Evolutionary conservation across 2,329 filamentous ascomycete genomes (phyloP), one percentile per base, ranked within the genome.

Genomic region (Claviceps sp.): DNA sequence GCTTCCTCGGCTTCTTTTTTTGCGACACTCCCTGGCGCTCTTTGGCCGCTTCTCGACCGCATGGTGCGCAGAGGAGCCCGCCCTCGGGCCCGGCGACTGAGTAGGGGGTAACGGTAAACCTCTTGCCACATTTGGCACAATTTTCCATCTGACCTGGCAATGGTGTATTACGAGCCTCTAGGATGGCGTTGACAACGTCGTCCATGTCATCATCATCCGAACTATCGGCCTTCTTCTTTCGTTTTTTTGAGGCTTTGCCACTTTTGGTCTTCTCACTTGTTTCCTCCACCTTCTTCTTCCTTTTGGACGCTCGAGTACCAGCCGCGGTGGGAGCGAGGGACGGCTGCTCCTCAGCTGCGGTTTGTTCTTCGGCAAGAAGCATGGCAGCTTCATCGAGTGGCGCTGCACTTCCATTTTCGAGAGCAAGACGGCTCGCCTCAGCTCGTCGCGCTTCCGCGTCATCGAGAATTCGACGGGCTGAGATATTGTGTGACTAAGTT

Each of bases 91-190:
- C 88, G 30, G 83, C 78, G 57, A 88, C 85, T 56, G 85, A 89
- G 69, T 96, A 96, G 0, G 88, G 78, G 0, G 91, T 96, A 45
- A 97, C 90, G 0, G 88, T 95, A 63, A 97, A 97, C 40, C 89
- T 82, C 65, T 93, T 95, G 44, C 78, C 76, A 65, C 91, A 97
- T 3, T 83, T 70, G 56, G 86, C 88, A 63, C 91, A 97, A 58
- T 95, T 90, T 56, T 86, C 88, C 62, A 91, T 79, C 66, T 97
- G 91, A 2, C 88, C 89, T 1, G 88, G 86, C n/a, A 84, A 65
- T 1, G 83, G 82, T 37, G 72, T 72, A 40, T 68, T 60, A 26
- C 63, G 64, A 55, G 75, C 60, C 49, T 76, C 59, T 61, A 80
- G 69, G 18, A 80, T 67, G 59, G 72, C 70, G 13, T 67, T 65